Percentiles rank a stretch among this genome's conserved stretches.
Conservation (phyloP, 2,329 filamentous ascomycete species). For the Neopestalotiopsis sp. region DNA sequence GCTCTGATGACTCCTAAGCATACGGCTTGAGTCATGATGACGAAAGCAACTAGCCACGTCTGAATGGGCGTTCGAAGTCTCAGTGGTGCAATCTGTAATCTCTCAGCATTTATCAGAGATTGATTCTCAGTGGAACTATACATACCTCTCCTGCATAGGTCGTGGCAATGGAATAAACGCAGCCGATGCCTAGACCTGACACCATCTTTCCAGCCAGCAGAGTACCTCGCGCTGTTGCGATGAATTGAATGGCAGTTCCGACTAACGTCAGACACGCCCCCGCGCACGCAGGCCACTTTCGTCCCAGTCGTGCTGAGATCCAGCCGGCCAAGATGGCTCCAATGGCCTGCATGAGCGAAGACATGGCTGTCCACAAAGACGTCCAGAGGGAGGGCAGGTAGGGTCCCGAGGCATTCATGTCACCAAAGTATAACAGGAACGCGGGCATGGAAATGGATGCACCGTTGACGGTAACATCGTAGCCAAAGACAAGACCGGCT, state of each 20-base stretch:
- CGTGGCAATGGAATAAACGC: background rate
- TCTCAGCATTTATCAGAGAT: background rate
- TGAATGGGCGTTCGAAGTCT: background rate
- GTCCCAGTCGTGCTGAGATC: background rate
- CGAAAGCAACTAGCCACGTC: background rate
- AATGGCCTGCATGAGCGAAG: conserved; percentile 1
- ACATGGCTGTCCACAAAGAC: background rate
- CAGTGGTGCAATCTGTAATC: background rate
- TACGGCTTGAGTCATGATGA: background rate
- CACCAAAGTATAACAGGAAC: background rate
- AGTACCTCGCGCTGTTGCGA: background rate
- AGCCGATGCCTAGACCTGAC: background rate
- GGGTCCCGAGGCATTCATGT: background rate
- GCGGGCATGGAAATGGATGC: background rate
- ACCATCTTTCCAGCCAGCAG: background rate
- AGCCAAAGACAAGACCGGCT: background rate
- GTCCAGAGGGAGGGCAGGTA: background rate
- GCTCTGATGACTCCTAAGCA: background rate
- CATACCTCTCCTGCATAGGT: background rate
- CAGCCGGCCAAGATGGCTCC: background rate
- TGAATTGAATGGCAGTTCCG: background rate
- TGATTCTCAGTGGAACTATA: too few relatives aligned
- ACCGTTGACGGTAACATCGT: background rate
- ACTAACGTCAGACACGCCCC: background rate
- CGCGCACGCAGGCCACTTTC: background rate